Percentiles rank a stretch among this genome's conserved stretches.
These are phyloP conservation scores for Metschnikowia kunwiensis DNA, from an alignment of 805 yeast species.

Conservation along the genomic window DNA sequence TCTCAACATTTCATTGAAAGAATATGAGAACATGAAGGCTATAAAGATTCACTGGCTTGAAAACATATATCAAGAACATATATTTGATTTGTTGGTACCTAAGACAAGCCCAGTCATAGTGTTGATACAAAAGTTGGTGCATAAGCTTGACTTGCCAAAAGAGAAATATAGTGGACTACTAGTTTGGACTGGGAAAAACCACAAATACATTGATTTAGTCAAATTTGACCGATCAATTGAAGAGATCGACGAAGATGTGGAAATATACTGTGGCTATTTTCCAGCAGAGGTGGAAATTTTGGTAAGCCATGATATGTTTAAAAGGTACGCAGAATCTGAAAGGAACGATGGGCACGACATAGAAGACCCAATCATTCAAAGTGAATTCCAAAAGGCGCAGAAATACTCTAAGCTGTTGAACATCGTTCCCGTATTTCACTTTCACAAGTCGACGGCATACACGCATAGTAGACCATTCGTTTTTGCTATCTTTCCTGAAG, in stretches of 20 bases:
- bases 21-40: slow-evolving; percentile 71
- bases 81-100: slow-evolving; percentile 67
- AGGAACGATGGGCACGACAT: slow-evolving; percentile 20
- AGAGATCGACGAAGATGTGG: slow-evolving; percentile 32
- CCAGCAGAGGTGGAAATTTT: slow-evolving; percentile 43
- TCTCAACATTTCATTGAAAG: slow-evolving; percentile 68
- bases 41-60: slow-evolving; percentile 71
- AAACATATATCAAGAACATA: slow-evolving; percentile 64
- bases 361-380: slow-evolving; percentile 23
- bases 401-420: slow-evolving; percentile 30
- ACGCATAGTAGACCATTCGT: slow-evolving; percentile 85
- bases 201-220: slow-evolving; percentile 37
- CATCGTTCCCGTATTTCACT: slow-evolving; percentile 70
- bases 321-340: slow-evolving; percentile 22
- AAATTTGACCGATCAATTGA: slow-evolving; percentile 36
- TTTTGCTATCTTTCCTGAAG: slow-evolving; percentile 68
- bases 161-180: slow-evolving; percentile 46
- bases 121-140: slow-evolving; percentile 53
- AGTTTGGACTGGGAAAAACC: slow-evolving; percentile 54
- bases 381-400: slow-evolving; percentile 18
- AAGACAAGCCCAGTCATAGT: slow-evolving; percentile 54
- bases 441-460: slow-evolving; percentile 60
- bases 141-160: slow-evolving; percentile 50
- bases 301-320: slow-evolving; percentile 34
- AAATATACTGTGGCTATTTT: slow-evolving; percentile 40